A percentile compares a stretch with the other conserved stretches of the same genome.
These are phyloP conservation scores for Fallopia convolvulus DNA, from an alignment of 148 eudicot genomes.

Conservation along the genomic window DNA sequence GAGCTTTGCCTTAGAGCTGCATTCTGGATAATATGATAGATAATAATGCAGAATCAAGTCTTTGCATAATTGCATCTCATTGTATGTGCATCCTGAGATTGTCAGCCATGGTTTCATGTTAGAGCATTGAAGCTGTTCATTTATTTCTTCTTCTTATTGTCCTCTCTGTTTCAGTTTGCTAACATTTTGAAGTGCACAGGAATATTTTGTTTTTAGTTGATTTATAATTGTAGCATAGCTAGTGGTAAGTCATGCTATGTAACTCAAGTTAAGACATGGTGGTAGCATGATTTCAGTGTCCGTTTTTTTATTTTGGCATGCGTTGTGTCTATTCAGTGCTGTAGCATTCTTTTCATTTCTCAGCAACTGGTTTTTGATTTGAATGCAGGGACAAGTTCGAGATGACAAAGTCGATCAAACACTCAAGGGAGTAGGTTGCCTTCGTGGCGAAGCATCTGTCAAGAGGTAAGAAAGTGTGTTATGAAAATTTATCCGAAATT, in stretches of 20 bases:
- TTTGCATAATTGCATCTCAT: background rate
- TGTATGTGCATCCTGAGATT: background rate
- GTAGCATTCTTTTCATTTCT: background rate
- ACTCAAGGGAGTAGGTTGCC: background rate
- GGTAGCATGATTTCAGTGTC: background rate
- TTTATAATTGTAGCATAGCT: conserved; percentile 1
- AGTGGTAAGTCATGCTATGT: background rate
- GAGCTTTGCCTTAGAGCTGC: background rate
- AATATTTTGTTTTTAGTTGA: background rate
- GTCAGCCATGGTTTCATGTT: background rate
- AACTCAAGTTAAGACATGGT: background rate
- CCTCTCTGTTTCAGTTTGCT: conserved; percentile 2
- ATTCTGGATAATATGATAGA: background rate
- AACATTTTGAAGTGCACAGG: background rate
- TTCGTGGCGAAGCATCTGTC: conserved; percentile 2
- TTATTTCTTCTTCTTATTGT: background rate
- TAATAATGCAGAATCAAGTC: background rate
- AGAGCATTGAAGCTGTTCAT: background rate
- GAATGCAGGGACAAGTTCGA: background rate
- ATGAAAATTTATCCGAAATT: background rate
- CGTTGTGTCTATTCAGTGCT: background rate
- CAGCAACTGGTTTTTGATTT: background rate
- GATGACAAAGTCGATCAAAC: background rate
- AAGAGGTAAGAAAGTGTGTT: conserved; percentile 1
- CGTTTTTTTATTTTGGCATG: background rate